Base-by-base conservation (phyloP, 192 early-diverging fungal species). In the Cetraspora pellucida region DNA sequence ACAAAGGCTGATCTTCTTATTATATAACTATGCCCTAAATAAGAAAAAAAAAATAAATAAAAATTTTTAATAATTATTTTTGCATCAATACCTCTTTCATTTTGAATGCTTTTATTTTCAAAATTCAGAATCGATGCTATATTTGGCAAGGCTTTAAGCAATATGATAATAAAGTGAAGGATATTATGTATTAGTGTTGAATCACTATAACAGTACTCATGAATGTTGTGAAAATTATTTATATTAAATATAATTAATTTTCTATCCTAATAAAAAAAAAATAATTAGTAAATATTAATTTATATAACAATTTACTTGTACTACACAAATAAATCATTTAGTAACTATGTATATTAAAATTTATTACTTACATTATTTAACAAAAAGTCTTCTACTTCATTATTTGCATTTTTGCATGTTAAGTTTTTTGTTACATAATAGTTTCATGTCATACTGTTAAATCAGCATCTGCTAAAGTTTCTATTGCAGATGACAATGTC, bases 81-180 rank as follows among this genome's bases (percentile, higher is more conserved):
- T 37, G 31, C 31, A 37, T 37, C 31, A 37, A 37, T 37, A 37
- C 31, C 31, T 5, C 31, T 21, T 68, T 68, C 37, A 49, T 68
- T 68, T 21, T 68, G 37, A 25, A 68, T n/a, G 43, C 43, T 68
- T 25, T 44, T 68, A 43, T 68, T 43, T 68, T 68, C 30, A 68
- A 17, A 17, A 68, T 27, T 13, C 3, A 31, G 66, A 68, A 44
- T 68, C 5, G 31, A 37, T 37, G 66, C 7, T 17, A 19, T 44
- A 46, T 68, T 30, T 17, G 17, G 23, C 14, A 43, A 68, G n/a
- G 45, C 46, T 68, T 68, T 68, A 6, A 68, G 43, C 14, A 68
- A 31, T 43, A 68, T 68, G 13, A 19, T 68, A 68, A 68, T 27
- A 63, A 63, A 63, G 25, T 63, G 60, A 10, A 13, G 2, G 25